These are phyloP conservation scores for Phytophthora cryptogea DNA, from an alignment of 352 stramenopile species.

Conservation along the genomic window DNA sequence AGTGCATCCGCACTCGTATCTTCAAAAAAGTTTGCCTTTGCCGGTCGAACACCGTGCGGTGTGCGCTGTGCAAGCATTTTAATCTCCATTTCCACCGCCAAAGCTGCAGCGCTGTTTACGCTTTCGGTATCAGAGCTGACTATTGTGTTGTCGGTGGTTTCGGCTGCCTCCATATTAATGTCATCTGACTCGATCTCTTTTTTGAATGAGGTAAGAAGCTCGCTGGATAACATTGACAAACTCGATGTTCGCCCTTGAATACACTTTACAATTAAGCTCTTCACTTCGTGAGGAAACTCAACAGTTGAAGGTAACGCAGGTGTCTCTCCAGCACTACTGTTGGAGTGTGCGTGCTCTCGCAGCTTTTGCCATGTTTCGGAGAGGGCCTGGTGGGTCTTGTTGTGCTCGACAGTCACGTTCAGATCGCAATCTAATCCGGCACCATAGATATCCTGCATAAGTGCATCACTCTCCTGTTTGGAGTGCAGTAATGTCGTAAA, in stretches of 20 bases:
- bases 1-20: slow-evolving; percentile 75
- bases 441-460: slow-evolving; percentile 83
- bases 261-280: slow-evolving; percentile 56
- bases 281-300: slow-evolving; percentile 50
- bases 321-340: slow-evolving; percentile 22
- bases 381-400: slow-evolving; percentile 20
- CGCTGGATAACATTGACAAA: slow-evolving; percentile 43
- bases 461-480: slow-evolving; percentile 22
- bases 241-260: slow-evolving; percentile 46
- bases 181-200: slow-evolving; percentile 20
- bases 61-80: slow-evolving; percentile 87
- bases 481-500: slow-evolving; percentile 45
- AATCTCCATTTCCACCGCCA: slow-evolving; percentile 85
- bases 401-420: slow-evolving; percentile 31
- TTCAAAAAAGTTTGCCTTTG: slow-evolving; percentile 83
- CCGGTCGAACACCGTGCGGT: slow-evolving; percentile 63
- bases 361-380: slow-evolving; percentile 36
- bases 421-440: slow-evolving; percentile 56
- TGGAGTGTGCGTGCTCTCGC: slow-evolving; percentile 13
- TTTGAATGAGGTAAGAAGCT: slow-evolving; percentile 41
- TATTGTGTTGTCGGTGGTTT: slow-evolving; percentile 1
- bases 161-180: slow-evolving; percentile 6
- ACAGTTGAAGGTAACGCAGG: slow-evolving; percentile 16
- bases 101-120: slow-evolving; percentile 19
- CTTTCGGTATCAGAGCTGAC: slow-evolving; percentile 7